These are phyloP conservation scores for Termitomyces sp. DNA, from an alignment of 768 basidiomycete genomes.

Conservation along the genomic window DNA sequence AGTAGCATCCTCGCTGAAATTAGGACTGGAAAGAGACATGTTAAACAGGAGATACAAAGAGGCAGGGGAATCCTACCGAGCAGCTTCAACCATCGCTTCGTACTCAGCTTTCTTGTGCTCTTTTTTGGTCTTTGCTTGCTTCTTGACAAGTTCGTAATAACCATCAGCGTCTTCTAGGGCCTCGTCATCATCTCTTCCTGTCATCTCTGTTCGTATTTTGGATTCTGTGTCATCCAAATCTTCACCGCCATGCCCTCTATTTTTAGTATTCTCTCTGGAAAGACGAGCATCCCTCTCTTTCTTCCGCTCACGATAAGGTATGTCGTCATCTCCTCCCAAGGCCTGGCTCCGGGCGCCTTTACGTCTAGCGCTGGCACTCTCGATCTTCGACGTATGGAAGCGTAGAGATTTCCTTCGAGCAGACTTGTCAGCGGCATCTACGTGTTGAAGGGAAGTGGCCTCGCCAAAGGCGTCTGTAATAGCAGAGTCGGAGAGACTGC, in stretches of 20 bases:
- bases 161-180: slow-evolving; percentile 57
- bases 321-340: slow-evolving; percentile 89
- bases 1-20: slow-evolving; percentile 29
- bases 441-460: slow-evolving; percentile 57
- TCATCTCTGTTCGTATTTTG: slow-evolving; percentile 31
- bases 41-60: slow-evolving; percentile 7
- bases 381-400: slow-evolving; percentile 93
- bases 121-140: slow-evolving; percentile 66
- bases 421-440: slow-evolving; percentile 81
- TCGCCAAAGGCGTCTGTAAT: slow-evolving; percentile 69
- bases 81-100: slow-evolving; percentile 56
- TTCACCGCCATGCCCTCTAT: slow-evolving; percentile 53
- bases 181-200: slow-evolving; percentile 33
- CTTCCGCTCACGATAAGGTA: slow-evolving; percentile 81
- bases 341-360: slow-evolving; percentile 68
- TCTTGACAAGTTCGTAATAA: slow-evolving; percentile 91
- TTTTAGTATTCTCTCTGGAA: slow-evolving; percentile 48
- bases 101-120: slow-evolving; percentile 80
- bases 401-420: slow-evolving; percentile 79
- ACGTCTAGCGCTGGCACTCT: slow-evolving; percentile 72
- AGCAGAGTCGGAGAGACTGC: slow-evolving; percentile 20
- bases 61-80: slow-evolving; percentile 43
- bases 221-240: slow-evolving; percentile 63
- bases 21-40: slow-evolving; percentile 18
- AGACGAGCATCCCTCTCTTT: slow-evolving; percentile 57